Evolutionary conservation across 192 early-diverging fungal genomes (phyloP).

Genomic region (Backusella circina): DNA sequence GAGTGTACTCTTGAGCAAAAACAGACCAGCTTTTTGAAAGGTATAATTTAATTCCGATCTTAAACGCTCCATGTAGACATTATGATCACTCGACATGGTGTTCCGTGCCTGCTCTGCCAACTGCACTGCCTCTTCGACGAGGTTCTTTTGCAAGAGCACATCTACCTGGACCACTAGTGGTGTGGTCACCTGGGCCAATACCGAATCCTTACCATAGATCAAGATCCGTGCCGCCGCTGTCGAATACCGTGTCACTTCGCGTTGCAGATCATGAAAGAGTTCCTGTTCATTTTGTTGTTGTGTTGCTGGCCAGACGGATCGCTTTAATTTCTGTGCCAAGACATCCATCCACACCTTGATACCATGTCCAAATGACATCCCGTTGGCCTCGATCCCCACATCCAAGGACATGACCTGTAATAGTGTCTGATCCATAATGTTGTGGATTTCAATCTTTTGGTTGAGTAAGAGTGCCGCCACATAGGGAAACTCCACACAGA

Average conservation of each 20-base stretch:
- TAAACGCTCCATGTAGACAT: slow-evolving; percentile 43
- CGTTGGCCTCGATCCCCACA: slow-evolving; percentile 39
- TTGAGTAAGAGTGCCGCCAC: slow-evolving; percentile 64
- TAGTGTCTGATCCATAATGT: slow-evolving; percentile 59
- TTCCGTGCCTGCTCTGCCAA: slow-evolving; percentile 48
- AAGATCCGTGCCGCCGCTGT: slow-evolving; percentile 49
- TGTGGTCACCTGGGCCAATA: slow-evolving; percentile 58
- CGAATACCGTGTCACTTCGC: slow-evolving; percentile 28
- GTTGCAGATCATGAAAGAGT: neutral
- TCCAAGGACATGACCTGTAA: slow-evolving; percentile 51
- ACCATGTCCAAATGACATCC: slow-evolving; percentile 50
- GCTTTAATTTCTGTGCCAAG: slow-evolving; percentile 27
- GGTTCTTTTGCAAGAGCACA: slow-evolving; percentile 49
- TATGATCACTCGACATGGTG: slow-evolving; percentile 42
- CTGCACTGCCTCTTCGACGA: slow-evolving; percentile 59
- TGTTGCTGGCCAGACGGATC: slow-evolving; percentile 1
- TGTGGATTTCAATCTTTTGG: slow-evolving; percentile 73
- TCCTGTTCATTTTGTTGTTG: slow-evolving; percentile 9
- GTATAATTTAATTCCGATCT: slow-evolving; percentile 53
- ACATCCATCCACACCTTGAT: slow-evolving; percentile 45
- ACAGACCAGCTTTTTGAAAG: slow-evolving; percentile 61
- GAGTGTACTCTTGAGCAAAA: slow-evolving; percentile 56
- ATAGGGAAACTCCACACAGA: slow-evolving; percentile 76
- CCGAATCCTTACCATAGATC: slow-evolving; percentile 50
- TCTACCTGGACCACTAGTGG: slow-evolving; percentile 58